Percentiles rank a stretch among this genome's conserved stretches.
Conservation (phyloP, 2,329 filamentous ascomycete genomes). For the Nannizziopsis arthrosporioides region DNA sequence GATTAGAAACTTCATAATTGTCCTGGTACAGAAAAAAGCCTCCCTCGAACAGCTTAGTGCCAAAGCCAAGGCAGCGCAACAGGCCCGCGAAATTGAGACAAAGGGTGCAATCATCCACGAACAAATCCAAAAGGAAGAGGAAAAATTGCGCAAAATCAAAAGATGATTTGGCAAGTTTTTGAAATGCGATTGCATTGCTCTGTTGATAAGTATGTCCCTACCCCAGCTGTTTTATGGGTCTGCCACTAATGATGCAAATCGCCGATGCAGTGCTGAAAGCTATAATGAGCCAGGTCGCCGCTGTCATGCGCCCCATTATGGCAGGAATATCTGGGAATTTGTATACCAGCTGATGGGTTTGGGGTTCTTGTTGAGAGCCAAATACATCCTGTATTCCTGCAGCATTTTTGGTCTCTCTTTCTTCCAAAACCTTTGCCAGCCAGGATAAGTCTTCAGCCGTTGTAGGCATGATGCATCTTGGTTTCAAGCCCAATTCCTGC, state of each 20-base stretch:
- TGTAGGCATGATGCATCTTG: neutral
- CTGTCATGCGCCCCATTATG: neutral
- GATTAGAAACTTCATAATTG: neutral
- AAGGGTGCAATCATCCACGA: neutral
- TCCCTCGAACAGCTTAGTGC: neutral
- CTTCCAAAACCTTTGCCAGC: neutral
- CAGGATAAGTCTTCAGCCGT: neutral
- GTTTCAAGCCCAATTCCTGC: neutral
- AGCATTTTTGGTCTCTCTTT: neutral
- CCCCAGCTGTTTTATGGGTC: neutral
- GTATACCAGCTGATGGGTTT: neutral
- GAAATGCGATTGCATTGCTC: neutral
- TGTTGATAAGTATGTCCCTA: neutral
- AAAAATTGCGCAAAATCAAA: neutral
- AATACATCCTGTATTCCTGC: neutral
- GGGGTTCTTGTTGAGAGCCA: neutral
- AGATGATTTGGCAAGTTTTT: neutral
- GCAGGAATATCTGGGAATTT: neutral
- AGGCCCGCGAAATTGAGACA: neutral
- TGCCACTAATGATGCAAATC: conserved; percentile 3
- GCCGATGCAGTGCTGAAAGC: conserved; percentile 1
- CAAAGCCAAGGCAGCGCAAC: neutral
- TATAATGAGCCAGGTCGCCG: conserved; percentile 1
- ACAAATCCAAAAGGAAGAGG: neutral
- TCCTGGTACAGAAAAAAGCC: neutral